These are phyloP conservation scores for Rhynchospora tenuis DNA, from an alignment of 176 grass and related monocot species.

Conservation along the genomic window DNA sequence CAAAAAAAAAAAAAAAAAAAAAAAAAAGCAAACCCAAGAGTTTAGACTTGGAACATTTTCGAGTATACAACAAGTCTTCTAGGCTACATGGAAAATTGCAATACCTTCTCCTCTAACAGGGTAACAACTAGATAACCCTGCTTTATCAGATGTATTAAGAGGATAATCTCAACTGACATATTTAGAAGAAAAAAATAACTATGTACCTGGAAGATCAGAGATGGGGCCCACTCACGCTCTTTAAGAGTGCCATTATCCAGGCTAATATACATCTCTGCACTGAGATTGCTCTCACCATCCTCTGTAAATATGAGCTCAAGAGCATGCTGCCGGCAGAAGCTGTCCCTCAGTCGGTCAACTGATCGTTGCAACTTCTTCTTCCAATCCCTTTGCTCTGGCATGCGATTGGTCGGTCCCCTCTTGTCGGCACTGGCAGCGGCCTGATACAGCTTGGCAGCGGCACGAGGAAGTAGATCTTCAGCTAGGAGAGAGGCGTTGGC, in stretches of 20 bases:
- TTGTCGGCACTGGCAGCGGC: constrained; percentile 31
- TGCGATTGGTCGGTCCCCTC: constrained; percentile 50
- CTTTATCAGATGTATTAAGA: not conserved
- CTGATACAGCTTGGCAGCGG: constrained; percentile 73
- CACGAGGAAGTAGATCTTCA: constrained; percentile 89
- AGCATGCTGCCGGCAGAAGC: constrained; percentile 87
- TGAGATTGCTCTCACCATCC: constrained; percentile 70
- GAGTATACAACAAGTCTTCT: not conserved
- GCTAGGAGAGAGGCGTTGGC: constrained; percentile 92
- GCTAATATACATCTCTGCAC: constrained; percentile 85
- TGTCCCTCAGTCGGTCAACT: constrained; percentile 76
- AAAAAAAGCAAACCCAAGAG: not conserved
- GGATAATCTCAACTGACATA: not conserved
- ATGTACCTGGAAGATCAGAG: constrained; percentile 83
- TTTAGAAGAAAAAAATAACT: not conserved
- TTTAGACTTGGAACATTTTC: not conserved
- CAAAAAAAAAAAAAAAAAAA: not conserved
- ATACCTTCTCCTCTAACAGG: not conserved
- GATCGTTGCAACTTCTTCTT: constrained; percentile 79
- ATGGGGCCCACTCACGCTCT: constrained; percentile 82
- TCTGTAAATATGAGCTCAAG: constrained; percentile 99
- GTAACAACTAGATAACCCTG: not conserved
- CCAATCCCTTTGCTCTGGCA: constrained; percentile 94
- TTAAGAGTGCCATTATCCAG: constrained; percentile 56
- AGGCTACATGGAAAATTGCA: not conserved